A percentile compares a stretch with the other conserved stretches of the same genome.
phyloP scores from a whole-genome alignment of 352 stramenopile species.

The Phytophthora chlamydospora region DNA sequence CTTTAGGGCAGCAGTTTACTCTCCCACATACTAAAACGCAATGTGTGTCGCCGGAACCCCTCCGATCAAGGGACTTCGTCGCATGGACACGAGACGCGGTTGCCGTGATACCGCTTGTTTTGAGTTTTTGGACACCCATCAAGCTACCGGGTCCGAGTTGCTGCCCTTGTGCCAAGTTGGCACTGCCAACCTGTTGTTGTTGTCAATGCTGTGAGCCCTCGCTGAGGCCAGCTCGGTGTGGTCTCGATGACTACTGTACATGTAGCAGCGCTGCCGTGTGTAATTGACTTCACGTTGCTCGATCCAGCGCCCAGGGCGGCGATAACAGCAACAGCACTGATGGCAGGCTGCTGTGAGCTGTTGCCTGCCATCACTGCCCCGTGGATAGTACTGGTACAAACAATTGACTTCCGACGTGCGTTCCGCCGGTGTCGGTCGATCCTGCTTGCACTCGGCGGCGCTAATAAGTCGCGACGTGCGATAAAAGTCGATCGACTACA shows the following conservation, averaged over 20 bases:
- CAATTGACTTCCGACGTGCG: constrained; percentile 12
- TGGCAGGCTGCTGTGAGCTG: neutral
- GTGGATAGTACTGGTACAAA: constrained; percentile 8
- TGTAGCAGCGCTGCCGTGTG: no score
- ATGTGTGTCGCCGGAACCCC: neutral
- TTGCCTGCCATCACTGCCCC: neutral
- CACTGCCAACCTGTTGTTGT: no score
- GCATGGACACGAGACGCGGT: constrained; percentile 22
- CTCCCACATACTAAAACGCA: constrained; percentile 5
- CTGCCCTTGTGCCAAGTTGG: no score
- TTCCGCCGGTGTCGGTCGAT: constrained; percentile 8
- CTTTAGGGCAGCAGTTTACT: constrained; percentile 1
- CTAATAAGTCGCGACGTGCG: neutral
- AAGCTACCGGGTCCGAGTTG: no score
- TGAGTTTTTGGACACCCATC: constrained; percentile 19
- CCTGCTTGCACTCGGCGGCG: neutral
- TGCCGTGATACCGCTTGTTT: constrained; percentile 18
- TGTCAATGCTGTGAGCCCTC: no score
- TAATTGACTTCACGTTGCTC: no score
- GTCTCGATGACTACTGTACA: no score
- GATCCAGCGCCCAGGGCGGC: neutral
- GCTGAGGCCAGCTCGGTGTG: no score
- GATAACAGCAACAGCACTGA: constrained; percentile 2
- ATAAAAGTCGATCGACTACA: no score
- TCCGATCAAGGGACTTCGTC: constrained; percentile 11